Conservation (phyloP, 805 yeast genomes). For the Candida gorgasii region DNA sequence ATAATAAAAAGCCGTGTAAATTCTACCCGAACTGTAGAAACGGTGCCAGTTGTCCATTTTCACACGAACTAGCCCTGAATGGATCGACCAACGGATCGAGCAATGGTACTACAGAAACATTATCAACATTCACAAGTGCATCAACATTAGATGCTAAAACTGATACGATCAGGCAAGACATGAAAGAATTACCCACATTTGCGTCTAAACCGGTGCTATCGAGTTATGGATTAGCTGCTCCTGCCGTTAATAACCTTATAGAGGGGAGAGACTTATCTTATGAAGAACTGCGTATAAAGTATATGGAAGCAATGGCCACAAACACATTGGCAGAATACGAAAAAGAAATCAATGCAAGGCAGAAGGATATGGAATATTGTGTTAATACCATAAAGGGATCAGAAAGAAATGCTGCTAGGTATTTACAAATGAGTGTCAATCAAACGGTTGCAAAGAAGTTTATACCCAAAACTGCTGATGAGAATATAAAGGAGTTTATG, state of each 20-base stretch:
- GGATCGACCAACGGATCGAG: not conserved
- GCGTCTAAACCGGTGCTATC: slow-evolving; percentile 39
- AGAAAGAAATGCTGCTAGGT: slow-evolving; percentile 55
- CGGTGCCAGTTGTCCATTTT: slow-evolving; percentile 28
- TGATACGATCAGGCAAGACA: slow-evolving; percentile 23
- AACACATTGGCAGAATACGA: slow-evolving; percentile 41
- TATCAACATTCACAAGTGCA: slow-evolving; percentile 17
- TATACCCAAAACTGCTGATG: slow-evolving; percentile 28
- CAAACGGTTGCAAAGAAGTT: slow-evolving; percentile 26
- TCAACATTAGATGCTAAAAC: slow-evolving; percentile 18
- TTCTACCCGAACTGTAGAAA: slow-evolving; percentile 25
- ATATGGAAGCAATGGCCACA: slow-evolving; percentile 39
- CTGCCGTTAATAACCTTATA: slow-evolving; percentile 51
- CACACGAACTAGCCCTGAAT: slow-evolving; percentile 18
- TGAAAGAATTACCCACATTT: slow-evolving; percentile 22
- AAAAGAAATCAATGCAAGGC: slow-evolving; percentile 41
- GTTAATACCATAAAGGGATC: slow-evolving; percentile 37
- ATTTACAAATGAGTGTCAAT: slow-evolving; percentile 48
- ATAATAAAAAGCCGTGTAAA: slow-evolving; percentile 12
- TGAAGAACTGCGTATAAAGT: slow-evolving; percentile 54
- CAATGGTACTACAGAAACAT: slow-evolving; percentile 9
- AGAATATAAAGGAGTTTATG: slow-evolving; percentile 26
- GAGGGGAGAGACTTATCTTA: slow-evolving; percentile 52
- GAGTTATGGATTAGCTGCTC: slow-evolving; percentile 49
- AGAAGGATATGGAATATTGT: slow-evolving; percentile 48